Conservation (phyloP, 2,329 filamentous ascomycete species). For the Colletotrichum orchidophilum region DNA sequence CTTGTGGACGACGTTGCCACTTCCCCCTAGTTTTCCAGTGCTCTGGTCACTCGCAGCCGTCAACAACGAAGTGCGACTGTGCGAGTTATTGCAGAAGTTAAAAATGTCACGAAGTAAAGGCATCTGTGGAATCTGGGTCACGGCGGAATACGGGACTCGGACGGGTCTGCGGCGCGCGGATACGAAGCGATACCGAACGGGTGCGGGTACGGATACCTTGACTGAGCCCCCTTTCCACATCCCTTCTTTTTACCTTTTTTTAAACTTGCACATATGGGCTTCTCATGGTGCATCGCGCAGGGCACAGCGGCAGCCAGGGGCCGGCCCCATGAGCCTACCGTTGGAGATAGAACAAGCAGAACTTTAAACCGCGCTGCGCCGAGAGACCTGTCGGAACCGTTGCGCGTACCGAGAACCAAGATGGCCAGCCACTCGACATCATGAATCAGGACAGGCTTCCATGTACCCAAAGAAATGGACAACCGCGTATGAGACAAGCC, state of each 20-base stretch:
- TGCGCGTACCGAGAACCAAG: not conserved
- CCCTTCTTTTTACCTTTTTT: conserved; percentile 15
- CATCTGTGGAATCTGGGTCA: not conserved
- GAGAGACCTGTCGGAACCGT: not conserved
- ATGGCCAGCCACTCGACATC: not conserved
- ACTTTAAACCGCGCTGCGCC: not conserved
- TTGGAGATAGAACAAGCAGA: conserved; percentile 7
- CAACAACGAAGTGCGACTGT: not conserved
- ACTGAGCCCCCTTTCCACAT: conserved; percentile 13
- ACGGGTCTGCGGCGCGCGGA: not conserved
- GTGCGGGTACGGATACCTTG: conserved; percentile 12
- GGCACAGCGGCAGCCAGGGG: not conserved
- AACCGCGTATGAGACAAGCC: not conserved
- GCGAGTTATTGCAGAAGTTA: not conserved
- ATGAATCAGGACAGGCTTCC: not conserved
- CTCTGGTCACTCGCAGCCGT: conserved; percentile 6
- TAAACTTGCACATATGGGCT: conserved; percentile 4
- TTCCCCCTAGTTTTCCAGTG: not conserved
- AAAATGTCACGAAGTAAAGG: not conserved
- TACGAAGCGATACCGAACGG: conserved; percentile 18
- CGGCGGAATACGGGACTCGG: not conserved
- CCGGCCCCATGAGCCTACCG: not conserved
- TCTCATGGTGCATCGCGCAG: not conserved
- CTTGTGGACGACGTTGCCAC: not conserved
- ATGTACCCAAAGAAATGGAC: not conserved